Percentiles rank a stretch among this genome's conserved stretches.
phyloP scores from a whole-genome alignment of 768 basidiomycete genomes.

The Panellus pusillus region DNA sequence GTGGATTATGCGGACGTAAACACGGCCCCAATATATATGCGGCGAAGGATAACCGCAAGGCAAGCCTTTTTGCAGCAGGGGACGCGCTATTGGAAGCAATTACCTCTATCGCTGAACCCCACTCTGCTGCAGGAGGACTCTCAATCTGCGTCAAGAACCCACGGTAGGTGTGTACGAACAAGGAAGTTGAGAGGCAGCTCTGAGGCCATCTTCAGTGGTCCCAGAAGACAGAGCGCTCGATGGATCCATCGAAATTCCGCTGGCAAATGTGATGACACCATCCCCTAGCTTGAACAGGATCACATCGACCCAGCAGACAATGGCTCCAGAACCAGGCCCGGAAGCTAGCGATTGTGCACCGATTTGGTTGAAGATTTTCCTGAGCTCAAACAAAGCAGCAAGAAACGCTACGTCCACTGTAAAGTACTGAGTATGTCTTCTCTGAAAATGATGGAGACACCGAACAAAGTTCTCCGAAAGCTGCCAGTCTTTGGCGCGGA shows the following conservation, averaged over 20 bases:
- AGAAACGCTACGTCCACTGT: conserved; percentile 34
- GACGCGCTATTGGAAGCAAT: conserved; percentile 54
- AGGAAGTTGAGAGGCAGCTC: conserved; percentile 69
- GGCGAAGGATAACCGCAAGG: conserved; percentile 55
- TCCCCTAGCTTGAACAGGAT: conserved; percentile 55
- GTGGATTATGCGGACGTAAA: conserved; percentile 27
- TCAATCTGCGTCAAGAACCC: conserved; percentile 10
- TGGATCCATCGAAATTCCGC: conserved; percentile 19
- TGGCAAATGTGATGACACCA: conserved; percentile 31
- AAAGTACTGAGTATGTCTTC: not conserved
- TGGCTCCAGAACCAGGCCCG: conserved; percentile 25
- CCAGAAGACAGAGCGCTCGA: conserved; percentile 19
- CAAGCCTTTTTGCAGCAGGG: conserved; percentile 59
- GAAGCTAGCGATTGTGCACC: conserved; percentile 34
- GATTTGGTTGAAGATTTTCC: conserved; percentile 47
- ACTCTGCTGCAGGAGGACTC: conserved; percentile 41
- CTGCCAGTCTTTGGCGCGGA: conserved; percentile 1
- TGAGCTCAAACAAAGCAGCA: conserved; percentile 49
- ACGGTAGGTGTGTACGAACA: conserved; percentile 35
- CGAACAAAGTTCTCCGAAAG: conserved; percentile 22
- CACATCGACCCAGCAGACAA: conserved; percentile 69
- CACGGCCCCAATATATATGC: conserved; percentile 53
- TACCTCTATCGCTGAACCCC: conserved; percentile 45
- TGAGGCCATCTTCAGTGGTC: conserved; percentile 47
- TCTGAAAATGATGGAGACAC: not conserved